A percentile compares a stretch with the other conserved stretches of the same genome.
These are phyloP conservation scores for Puccinia coronata DNA, from an alignment of 1,284 basidiomycete species.

Conservation along the genomic window DNA sequence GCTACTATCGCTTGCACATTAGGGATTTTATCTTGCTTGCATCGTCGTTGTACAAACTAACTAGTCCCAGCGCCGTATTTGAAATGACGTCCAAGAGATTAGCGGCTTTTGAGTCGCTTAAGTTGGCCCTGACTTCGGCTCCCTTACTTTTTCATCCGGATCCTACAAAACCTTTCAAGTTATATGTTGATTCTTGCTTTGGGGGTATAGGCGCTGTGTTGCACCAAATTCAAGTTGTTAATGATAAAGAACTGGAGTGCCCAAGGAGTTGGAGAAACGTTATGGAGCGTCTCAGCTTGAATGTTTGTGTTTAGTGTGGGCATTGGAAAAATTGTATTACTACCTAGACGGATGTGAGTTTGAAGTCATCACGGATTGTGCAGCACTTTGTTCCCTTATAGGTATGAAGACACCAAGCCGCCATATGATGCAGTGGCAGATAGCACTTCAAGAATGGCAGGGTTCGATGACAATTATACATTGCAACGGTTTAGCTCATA, in stretches of 20 bases:
- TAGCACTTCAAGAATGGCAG: background rate
- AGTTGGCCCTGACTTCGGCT: background rate
- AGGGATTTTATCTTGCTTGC: background rate
- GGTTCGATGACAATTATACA: background rate
- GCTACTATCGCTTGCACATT: constrained; percentile 1
- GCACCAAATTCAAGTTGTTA: no score
- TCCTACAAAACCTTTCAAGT: background rate
- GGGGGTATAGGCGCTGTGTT: constrained; percentile 7
- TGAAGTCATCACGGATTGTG: constrained; percentile 17
- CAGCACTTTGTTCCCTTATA: no score
- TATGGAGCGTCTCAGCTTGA: constrained; percentile 12
- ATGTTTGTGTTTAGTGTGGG: constrained; percentile 7
- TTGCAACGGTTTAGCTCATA: no score
- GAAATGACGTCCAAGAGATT: constrained; percentile 12
- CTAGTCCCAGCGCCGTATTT: background rate
- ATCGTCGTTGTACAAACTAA: background rate
- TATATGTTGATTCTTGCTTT: constrained; percentile 8
- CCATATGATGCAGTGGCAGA: background rate
- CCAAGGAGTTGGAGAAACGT: constrained; percentile 8
- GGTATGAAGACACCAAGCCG: background rate
- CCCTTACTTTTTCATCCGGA: background rate
- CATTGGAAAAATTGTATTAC: background rate
- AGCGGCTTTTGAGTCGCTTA: no score
- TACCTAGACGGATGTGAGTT: background rate
- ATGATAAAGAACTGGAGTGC: no score